Evolutionary conservation across 345 rosid genomes (phyloP).

Genomic region (Iberis pinnata): DNA sequence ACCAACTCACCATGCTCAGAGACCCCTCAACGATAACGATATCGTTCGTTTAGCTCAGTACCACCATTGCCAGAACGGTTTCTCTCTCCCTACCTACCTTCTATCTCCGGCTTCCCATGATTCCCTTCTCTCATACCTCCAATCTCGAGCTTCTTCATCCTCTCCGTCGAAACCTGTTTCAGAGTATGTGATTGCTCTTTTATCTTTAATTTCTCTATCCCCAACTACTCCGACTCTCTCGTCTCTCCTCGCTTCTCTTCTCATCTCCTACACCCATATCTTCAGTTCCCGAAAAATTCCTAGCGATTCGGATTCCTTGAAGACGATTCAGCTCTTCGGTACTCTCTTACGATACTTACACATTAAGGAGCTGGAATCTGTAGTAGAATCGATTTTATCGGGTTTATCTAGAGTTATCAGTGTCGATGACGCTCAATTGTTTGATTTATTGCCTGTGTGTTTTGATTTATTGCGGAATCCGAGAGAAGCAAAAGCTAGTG

Average conservation of each 20-base stretch:
- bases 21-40: constrained; percentile 44
- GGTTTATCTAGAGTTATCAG: constrained; percentile 25
- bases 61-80: constrained; percentile 29
- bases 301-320: constrained; percentile 54
- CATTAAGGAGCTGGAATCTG: constrained; percentile 30
- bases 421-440: constrained; percentile 63
- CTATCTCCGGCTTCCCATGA: constrained; percentile 45
- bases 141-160: constrained; percentile 46
- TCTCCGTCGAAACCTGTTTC: constrained; percentile 49
- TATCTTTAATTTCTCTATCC: constrained; percentile 53
- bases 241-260: constrained; percentile 57
- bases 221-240: constrained; percentile 40
- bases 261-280: constrained; percentile 45
- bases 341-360: constrained; percentile 39
- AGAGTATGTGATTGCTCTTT: constrained; percentile 52
- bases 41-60: constrained; percentile 48
- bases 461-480: constrained; percentile 36
- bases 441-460: constrained; percentile 63
- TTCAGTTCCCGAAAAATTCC: constrained; percentile 46
- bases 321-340: constrained; percentile 45
- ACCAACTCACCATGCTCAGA: constrained; percentile 13
- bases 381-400: constrained; percentile 36
- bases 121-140: constrained; percentile 45
- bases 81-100: constrained; percentile 42
- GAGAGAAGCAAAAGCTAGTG: constrained; percentile 32